Percentiles rank a stretch among this genome's conserved stretches.
These are phyloP conservation scores for Cornus kousa DNA, from an alignment of 148 eudicot genomes.

Conservation along the genomic window DNA sequence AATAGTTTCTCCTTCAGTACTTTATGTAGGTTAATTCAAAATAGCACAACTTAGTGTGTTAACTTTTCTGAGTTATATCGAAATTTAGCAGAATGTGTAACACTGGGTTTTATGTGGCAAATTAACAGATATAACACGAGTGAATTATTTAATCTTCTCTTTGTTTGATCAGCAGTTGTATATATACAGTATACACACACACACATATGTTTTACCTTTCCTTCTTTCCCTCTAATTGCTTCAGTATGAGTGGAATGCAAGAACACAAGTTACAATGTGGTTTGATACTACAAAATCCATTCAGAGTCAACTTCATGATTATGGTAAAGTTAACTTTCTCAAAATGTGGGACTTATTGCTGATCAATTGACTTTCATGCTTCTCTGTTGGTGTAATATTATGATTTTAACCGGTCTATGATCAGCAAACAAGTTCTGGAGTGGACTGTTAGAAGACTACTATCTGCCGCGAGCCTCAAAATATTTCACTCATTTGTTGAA, in stretches of 20 bases:
- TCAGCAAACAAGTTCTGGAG: conserved; percentile 98
- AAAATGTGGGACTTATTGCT: neutral
- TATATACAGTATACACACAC: too few species aligned
- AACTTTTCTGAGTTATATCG: neutral
- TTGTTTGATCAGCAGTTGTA: too few species aligned
- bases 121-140: too few species aligned
- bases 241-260: conserved; percentile 98
- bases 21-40: conserved; percentile 1
- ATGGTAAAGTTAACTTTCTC: conserved; percentile 58
- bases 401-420: neutral
- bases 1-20: neutral
- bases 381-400: neutral
- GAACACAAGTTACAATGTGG: conserved; percentile 99
- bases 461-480: conserved; percentile 87
- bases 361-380: neutral
- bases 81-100: too few species aligned
- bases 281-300: conserved; percentile 57
- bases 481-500: conserved; percentile 56
- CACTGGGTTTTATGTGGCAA: conserved; percentile 7
- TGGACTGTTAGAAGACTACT: conserved; percentile 76
- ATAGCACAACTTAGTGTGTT: neutral
- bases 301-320: conserved; percentile 96
- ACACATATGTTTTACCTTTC: neutral
- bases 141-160: too few species aligned
- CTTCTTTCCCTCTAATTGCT: conserved; percentile 4